A percentile compares a stretch with the other conserved stretches of the same genome.
Conservation (phyloP, 345 rosid genomes). For the Moricandia arvensis region DNA sequence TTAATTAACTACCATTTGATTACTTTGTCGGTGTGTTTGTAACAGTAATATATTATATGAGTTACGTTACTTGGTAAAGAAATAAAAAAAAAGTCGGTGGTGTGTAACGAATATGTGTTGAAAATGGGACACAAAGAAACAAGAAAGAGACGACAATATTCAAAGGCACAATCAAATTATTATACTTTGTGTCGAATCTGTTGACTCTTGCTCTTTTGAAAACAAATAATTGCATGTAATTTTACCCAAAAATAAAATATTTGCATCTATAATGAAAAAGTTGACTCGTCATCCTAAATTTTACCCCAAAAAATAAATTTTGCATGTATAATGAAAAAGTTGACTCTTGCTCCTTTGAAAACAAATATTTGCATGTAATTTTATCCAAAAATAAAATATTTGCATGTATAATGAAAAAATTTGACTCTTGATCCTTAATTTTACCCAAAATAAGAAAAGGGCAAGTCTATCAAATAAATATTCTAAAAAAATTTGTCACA, state of each 20-base stretch:
- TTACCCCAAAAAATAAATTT: no score
- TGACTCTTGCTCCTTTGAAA: no score
- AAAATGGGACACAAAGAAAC: neutral
- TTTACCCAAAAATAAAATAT: no score
- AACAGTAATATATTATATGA: neutral
- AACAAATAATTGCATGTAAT: neutral
- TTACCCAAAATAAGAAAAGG: no score
- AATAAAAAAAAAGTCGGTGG: constrained; percentile 23
- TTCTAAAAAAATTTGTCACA: no score
- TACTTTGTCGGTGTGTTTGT: constrained; percentile 4
- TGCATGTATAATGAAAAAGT: no score
- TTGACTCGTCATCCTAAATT: no score
- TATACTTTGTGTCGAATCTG: constrained; percentile 17
- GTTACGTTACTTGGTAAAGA: neutral
- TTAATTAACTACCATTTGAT: neutral
- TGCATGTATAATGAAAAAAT: neutral
- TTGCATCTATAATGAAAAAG: no score
- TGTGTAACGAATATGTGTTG: constrained; percentile 19
- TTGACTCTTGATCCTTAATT: no score
- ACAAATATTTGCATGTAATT: neutral
- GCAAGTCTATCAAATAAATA: no score
- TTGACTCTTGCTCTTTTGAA: neutral
- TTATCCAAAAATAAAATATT: neutral
- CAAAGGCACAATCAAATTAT: constrained; percentile 10
- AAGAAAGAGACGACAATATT: constrained; percentile 1